Base-by-base conservation (phyloP, 345 rosid species). In the Dimocarpus longan region DNA sequence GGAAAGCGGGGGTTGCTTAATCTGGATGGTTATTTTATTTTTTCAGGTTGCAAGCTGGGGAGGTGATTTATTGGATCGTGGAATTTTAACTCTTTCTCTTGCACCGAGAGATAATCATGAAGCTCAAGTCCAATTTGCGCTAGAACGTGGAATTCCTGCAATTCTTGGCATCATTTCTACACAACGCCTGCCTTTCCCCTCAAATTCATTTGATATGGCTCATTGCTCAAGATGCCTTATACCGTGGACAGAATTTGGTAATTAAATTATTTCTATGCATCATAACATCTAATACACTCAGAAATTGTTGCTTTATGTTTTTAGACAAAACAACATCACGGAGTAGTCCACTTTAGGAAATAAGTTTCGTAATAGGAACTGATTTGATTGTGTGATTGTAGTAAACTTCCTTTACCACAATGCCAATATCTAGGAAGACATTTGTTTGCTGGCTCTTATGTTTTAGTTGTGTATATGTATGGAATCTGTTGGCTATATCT, bases 201-300 rank as follows among this genome's bases (percentile, higher is more conserved):
- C 99, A n/a, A 90, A 86, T 77, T 90, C 98, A 48, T 96, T 96
- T 70, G 99, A 96, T 85, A 92, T 96, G 97, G 99, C 99, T 85
- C 99, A 96, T 86, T 96, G 99, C 91, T 96, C 99, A n/a, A 90
- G 99, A 88, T 94, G 99, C 88, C 99, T 96, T 80, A 96, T 96
- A 75, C 98, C 99, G 16, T 96, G 99, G 99, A 93, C 98, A 43
- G 99, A 96, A 91, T 96, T 93, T 2, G 99, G 99, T 96, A 87
- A 85, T 64, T 74, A 44, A 44, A 76, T 4, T 43, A 13, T 62
- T 12, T 16, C 48, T 19, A 63, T 37, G 26, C 28, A 0, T 44
- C 16, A 50, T 43, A 26, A 48, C 52, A 46, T 57, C 18, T 62
- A 2, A 60, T 19, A 16, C 48, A 15, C 21, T 40, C 4, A 21